Base-by-base conservation (phyloP, 2,329 filamentous ascomycete genomes). In the Niveomyces coronatus region DNA sequence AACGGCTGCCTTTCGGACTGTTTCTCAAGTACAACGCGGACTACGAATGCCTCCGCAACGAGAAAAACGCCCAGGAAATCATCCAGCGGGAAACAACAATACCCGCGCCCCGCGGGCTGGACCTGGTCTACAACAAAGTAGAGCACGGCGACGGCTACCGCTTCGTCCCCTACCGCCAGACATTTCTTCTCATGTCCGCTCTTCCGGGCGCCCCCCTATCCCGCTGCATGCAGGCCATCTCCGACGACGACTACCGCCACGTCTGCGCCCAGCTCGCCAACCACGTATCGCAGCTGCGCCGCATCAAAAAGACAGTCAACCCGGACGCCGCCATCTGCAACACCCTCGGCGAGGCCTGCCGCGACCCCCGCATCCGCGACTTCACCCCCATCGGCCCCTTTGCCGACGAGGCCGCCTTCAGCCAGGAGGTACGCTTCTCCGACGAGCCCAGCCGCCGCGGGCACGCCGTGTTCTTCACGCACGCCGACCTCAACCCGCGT, bases 401-500 rank as follows among this genome's bases (percentile, higher is more conserved):
- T 16, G 15, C 26, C n/a, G 48, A 56, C 14, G 55, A 58, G 42
- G 50, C 44, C 8, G 42, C 48, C 11, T 61, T 61, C 39, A 60
- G 50, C 40, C 47, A 56, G 36, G 9, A 42, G 8, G 28, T 61
- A 14, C 40, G 47, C 15, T 52, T 49, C 27, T 37, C 54, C 3
- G 52, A 62, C 24, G 51, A 61, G 2, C 49, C 56, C 6, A 42
- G 37, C 33, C 49, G 53, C 3, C 47, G 49, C 5, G 51, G 50
- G 5, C 53, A 58, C 39, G 40, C 42, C 16, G 51, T 54, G 8
- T 44, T 55, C 6, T 60, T 60, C 19, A 56, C 56, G 4, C 54
- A 58, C 37, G 53, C 52, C 2, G 55, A 59, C 33, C 47, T 61
- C 5, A 57, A 56, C 30, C 45, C 51, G 2, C 46, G 52, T 6